Evolutionary conservation across 805 yeast species (phyloP).

Genomic region (Candida silvicultrix): DNA sequence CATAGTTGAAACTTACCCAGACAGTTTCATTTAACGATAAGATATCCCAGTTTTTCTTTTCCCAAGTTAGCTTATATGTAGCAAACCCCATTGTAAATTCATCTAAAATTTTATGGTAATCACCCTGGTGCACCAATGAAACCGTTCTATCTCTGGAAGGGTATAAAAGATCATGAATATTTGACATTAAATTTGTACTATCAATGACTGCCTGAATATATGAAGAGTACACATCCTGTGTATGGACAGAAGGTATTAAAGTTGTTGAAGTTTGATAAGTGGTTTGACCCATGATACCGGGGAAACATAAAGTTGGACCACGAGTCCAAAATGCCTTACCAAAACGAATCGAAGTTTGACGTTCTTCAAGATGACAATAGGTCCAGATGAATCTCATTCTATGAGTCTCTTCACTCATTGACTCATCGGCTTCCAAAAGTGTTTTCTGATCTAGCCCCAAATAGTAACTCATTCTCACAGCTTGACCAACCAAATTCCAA

Average conservation of each 20-base stretch:
- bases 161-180: no score
- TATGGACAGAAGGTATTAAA: not conserved
- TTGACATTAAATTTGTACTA: no score
- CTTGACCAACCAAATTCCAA: not conserved
- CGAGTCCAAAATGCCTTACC: not conserved
- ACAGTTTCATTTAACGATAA: not conserved
- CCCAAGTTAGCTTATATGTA: not conserved
- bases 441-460: not conserved
- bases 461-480: not conserved
- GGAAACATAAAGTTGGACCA: not conserved
- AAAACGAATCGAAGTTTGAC: not conserved
- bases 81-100: no score
- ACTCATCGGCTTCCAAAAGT: not conserved
- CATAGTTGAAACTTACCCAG: not conserved
- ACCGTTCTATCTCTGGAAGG: no score
- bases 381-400: not conserved
- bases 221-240: not conserved
- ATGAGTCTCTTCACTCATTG: not conserved
- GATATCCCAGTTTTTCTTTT: not conserved
- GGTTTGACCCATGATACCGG: not conserved
- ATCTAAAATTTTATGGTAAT: no score
- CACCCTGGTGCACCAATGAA: no score
- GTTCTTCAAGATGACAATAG: not conserved
- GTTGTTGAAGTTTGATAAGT: not conserved
- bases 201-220: no score